Percentiles rank a stretch among this genome's conserved stretches.
Conservation (phyloP, 768 basidiomycete species). For the Daedaleopsis sinensis region DNA sequence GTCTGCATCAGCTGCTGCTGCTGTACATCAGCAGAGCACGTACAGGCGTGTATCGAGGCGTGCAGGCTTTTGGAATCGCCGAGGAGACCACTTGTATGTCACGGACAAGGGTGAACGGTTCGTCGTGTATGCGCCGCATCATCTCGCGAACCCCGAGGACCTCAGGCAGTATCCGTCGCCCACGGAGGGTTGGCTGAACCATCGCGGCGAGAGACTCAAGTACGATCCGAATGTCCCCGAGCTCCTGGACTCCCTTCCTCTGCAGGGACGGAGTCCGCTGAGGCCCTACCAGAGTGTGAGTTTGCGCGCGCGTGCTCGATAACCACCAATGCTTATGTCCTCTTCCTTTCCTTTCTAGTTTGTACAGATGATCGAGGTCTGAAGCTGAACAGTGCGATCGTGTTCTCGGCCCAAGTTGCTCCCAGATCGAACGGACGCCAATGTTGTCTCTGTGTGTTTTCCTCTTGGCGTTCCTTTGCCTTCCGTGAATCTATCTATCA, state of each 20-base stretch:
- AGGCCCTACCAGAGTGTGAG: constrained; percentile 60
- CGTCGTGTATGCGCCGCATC: constrained; percentile 67
- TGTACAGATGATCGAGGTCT: constrained; percentile 9
- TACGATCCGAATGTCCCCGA: constrained; percentile 54
- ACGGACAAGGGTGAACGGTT: constrained; percentile 35
- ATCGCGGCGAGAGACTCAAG: constrained; percentile 44
- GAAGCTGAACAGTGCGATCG: constrained; percentile 17
- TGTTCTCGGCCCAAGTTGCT: constrained; percentile 14
- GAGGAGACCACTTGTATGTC: constrained; percentile 62
- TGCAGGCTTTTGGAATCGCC: constrained; percentile 72
- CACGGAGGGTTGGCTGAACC: constrained; percentile 58
- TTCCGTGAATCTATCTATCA: constrained; percentile 6
- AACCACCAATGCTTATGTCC: background rate
- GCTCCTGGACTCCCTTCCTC: constrained; percentile 63
- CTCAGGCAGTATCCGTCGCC: constrained; percentile 60
- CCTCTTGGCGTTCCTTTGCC: background rate
- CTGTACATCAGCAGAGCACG: constrained; percentile 23
- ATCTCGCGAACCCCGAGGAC: constrained; percentile 60
- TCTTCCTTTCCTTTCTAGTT: background rate
- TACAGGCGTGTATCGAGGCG: constrained; percentile 37
- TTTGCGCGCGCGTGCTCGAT: constrained; percentile 5
- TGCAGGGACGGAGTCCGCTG: constrained; percentile 52
- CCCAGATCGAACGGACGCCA: constrained; percentile 20
- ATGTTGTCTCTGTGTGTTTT: background rate
- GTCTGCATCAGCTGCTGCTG: constrained; percentile 20